Base-by-base conservation (phyloP, 2,329 filamentous ascomycete genomes). In the Exophiala lecanii-corni region DNA sequence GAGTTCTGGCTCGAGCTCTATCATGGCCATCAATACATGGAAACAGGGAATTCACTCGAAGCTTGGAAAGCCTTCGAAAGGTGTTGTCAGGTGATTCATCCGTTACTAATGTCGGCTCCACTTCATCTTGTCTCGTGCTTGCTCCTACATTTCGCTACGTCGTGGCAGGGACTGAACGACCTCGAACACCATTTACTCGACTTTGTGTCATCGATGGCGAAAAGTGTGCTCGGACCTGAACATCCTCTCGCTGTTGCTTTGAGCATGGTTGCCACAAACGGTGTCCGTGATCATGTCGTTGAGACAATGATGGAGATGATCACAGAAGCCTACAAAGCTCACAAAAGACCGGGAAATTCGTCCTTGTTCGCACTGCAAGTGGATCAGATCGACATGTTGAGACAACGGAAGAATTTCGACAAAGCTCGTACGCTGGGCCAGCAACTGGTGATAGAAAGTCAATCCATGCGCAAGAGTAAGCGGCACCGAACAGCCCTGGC, bases 291-390 rank as follows among this genome's bases (percentile, higher is more conserved):
- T 18, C 43, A 33, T 13, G 37, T 39, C 2, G 25, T 47, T 13
- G 47, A 50, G 23, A 28, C 47, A 6, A 50, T 50, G 36, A 47
- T 50, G 47, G 25, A 41, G 12, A n/a, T 50, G 37, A 38, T 50
- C 18, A 30, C 44, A 28, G 25, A 50, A 9, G 43, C 40, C 10
- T 50, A 50, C 34, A 13, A 38, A 5, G 16, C 37, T 7, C 36
- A 30, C 9, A 43, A 43, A 16, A 50, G 42, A 20, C 26, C 37
- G 2, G 37, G 26, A 36, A 50, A 39, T 32, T 47, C 47, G n/a
- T 50, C 47, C 3, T 13, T 45, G 26, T 50, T 50, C 30, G 47
- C 47, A 9, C 23, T 50, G n/a, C 39, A 43, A 9, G 44, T 50
- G 25, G 47, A 50, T 34, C 47, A 47, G 28, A 47, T 50, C 30